Percentiles rank a stretch among this genome's conserved stretches.
These are phyloP conservation scores for Breviolum minutum DNA, from an alignment of 73 alveolate species.

Conservation along the genomic window DNA sequence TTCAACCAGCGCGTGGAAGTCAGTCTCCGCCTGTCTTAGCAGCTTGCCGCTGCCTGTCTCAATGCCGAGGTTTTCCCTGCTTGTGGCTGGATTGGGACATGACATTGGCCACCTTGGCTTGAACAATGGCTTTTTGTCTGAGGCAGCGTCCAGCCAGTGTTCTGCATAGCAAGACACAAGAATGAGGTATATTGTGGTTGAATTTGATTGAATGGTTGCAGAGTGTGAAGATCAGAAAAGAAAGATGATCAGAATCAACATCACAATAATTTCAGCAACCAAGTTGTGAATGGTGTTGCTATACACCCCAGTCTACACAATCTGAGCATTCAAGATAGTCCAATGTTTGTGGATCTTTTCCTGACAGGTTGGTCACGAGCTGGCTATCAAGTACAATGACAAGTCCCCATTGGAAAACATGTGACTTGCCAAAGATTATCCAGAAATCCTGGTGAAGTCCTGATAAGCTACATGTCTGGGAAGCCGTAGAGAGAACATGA, in stretches of 20 bases:
- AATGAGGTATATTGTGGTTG: too few species aligned
- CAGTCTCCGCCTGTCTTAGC: not conserved
- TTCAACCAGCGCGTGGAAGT: too few species aligned
- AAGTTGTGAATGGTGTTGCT: too few species aligned
- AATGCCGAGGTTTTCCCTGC: constrained; percentile 47
- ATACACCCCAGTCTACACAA: too few species aligned
- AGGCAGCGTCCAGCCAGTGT: constrained; percentile 27
- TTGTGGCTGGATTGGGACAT: constrained; percentile 85
- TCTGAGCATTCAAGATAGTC: not conserved
- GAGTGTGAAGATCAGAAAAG: too few species aligned
- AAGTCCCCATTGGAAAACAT: constrained; percentile 82
- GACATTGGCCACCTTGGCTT: constrained; percentile 83
- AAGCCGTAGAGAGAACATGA: too few species aligned
- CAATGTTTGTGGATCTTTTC: too few species aligned
- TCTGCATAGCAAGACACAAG: too few species aligned
- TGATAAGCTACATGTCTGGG: not conserved
- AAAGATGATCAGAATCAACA: too few species aligned
- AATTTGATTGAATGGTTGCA: too few species aligned
- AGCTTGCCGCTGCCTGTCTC: not conserved
- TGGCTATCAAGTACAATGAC: constrained; percentile 93
- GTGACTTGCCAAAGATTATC: not conserved
- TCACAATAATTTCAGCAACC: not conserved
- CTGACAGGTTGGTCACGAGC: constrained; percentile 81
- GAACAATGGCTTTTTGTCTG: constrained; percentile 72
- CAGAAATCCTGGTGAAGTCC: not conserved